Evolutionary conservation across 176 grass and related monocot genomes (phyloP).

Genomic region (Rhynchospora pubera): DNA sequence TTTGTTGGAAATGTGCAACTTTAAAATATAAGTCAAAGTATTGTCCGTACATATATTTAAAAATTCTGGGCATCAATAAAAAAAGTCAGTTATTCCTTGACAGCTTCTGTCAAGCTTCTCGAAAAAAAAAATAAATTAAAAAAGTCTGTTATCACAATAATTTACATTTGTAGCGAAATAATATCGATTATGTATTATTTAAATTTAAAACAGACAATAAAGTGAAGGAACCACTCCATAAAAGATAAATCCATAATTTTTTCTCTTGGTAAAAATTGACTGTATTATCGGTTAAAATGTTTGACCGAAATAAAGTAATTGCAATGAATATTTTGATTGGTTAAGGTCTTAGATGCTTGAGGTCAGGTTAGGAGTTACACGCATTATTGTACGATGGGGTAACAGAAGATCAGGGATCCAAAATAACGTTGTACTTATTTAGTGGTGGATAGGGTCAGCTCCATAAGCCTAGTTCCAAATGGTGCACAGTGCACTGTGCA

Average conservation of each 20-base stretch:
- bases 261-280: background rate
- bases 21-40: background rate
- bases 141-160: too few relatives aligned
- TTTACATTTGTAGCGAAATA: too few relatives aligned
- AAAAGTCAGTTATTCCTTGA: too few relatives aligned
- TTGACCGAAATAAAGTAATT: background rate
- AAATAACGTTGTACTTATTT: constrained; percentile 15
- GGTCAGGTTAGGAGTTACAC: background rate
- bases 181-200: too few relatives aligned
- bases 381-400: background rate
- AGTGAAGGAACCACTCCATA: background rate
- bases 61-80: background rate
- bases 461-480: constrained; percentile 11
- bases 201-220: background rate
- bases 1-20: background rate
- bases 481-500: constrained; percentile 4
- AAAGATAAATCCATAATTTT: background rate
- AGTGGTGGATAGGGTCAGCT: background rate
- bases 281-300: background rate
- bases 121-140: too few relatives aligned
- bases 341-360: background rate
- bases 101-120: too few relatives aligned
- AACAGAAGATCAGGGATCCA: constrained; percentile 2
- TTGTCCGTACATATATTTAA: background rate
- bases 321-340: background rate